Percentiles rank a stretch among this genome's conserved stretches.
These are phyloP conservation scores for Amanita subjunquillea DNA, from an alignment of 768 basidiomycete genomes.

Conservation along the genomic window DNA sequence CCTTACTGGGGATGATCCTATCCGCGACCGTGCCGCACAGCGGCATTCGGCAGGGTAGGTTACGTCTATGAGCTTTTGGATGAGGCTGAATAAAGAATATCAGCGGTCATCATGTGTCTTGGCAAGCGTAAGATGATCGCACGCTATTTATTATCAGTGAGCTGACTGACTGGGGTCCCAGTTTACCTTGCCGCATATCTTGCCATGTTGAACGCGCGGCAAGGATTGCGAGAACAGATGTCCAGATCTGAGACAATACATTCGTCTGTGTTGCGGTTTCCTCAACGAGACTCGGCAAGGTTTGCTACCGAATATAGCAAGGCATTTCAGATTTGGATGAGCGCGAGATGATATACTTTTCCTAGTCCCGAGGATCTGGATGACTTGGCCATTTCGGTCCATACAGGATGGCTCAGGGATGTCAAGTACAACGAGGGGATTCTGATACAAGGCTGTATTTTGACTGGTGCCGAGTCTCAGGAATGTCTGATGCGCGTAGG, in stretches of 20 bases:
- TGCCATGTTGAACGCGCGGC: constrained; percentile 40
- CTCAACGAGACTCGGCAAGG: constrained; percentile 11
- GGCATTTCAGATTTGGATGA: neutral
- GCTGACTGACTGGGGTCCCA: constrained; percentile 11
- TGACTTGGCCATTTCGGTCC: constrained; percentile 11
- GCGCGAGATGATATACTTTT: no score
- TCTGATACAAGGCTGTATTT: no score
- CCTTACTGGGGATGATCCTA: constrained; percentile 5
- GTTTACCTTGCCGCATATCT: constrained; percentile 52
- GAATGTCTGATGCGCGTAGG: no score
- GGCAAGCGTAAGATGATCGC: constrained; percentile 33
- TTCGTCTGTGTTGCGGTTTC: constrained; percentile 22
- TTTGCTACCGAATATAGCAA: neutral
- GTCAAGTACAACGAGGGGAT: neutral
- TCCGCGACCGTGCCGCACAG: constrained; percentile 36
- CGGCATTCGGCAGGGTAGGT: constrained; percentile 38
- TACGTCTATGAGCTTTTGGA: neutral
- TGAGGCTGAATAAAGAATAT: neutral
- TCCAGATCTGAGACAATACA: constrained; percentile 31
- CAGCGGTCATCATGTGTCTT: constrained; percentile 39
- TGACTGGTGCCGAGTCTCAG: no score
- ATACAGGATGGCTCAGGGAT: constrained; percentile 1
- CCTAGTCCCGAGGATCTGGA: no score
- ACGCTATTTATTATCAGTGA: neutral
- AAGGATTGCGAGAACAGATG: constrained; percentile 23